These are phyloP conservation scores for Cryphonectria japonica DNA, from an alignment of 2,329 filamentous ascomycete species.

Conservation along the genomic window DNA sequence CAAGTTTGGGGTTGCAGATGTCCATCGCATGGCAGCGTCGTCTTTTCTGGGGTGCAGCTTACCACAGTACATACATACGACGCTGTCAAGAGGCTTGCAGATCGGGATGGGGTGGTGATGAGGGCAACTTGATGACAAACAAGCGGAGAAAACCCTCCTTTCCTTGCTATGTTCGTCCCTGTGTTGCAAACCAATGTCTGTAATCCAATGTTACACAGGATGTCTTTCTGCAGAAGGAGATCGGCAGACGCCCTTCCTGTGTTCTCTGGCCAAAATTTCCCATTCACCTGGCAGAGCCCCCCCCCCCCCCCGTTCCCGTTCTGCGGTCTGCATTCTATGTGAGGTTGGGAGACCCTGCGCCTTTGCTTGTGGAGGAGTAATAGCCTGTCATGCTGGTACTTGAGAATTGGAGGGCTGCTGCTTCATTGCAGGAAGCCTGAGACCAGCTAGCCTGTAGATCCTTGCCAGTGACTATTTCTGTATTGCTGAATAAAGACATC, in stretches of 20 bases:
- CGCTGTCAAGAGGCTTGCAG: not conserved
- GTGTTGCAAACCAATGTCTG: not conserved
- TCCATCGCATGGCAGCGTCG: conserved; percentile 12
- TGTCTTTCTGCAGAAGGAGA: not conserved
- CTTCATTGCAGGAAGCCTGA: not conserved
- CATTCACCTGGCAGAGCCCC: not conserved
- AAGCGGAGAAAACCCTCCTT: not conserved
- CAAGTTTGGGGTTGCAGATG: conserved; percentile 4
- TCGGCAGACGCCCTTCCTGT: not conserved
- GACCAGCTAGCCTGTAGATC: not conserved
- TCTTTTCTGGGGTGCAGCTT: conserved; percentile 17
- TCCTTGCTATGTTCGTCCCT: not conserved
- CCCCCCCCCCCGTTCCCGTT: not conserved
- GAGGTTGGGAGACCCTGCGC: not conserved
- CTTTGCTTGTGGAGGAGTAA: not conserved
- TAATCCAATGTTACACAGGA: not conserved
- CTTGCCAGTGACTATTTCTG: not conserved
- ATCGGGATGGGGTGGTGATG: not conserved
- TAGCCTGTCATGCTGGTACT: conserved; percentile 3
- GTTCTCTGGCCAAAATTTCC: not conserved
- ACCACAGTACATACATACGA: not conserved
- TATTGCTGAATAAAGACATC: not conserved
- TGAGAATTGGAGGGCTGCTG: too few species aligned
- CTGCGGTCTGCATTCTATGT: not conserved
- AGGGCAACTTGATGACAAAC: not conserved